phyloP scores from a whole-genome alignment of 805 yeast genomes.

The Dipodascopsis uninucleata region DNA sequence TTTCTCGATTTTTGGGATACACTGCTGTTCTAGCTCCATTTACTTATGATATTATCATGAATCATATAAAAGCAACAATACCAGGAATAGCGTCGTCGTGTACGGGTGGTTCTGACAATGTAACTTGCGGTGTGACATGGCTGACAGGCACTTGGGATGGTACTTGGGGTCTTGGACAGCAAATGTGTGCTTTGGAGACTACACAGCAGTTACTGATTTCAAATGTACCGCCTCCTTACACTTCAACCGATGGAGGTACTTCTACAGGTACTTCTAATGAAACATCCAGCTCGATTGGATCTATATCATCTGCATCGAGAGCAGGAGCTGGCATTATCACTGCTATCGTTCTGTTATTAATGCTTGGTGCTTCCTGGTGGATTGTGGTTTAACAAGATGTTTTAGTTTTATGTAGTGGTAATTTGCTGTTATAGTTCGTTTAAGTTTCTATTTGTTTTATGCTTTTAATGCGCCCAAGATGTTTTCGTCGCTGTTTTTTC shows the following conservation, averaged over 20 bases:
- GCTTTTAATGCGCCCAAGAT: neutral
- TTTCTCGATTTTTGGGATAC: conserved; percentile 67
- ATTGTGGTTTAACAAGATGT: conserved; percentile 5
- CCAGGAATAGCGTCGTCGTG: conserved; percentile 84
- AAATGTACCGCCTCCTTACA: conserved; percentile 44
- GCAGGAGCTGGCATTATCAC: conserved; percentile 24
- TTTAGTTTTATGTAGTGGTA: neutral
- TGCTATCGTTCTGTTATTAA: conserved; percentile 2
- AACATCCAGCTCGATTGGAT: conserved; percentile 43
- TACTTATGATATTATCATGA: conserved; percentile 38
- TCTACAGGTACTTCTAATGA: conserved; percentile 65
- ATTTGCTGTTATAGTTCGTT: no score
- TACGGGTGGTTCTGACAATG: conserved; percentile 81
- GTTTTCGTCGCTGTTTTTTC: neutral
- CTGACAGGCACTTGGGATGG: conserved; percentile 59
- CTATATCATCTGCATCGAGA: conserved; percentile 13
- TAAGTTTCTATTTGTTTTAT: neutral
- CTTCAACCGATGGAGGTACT: conserved; percentile 37
- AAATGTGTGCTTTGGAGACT: conserved; percentile 76
- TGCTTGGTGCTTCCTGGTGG: conserved; percentile 24
- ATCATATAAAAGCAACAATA: conserved; percentile 43
- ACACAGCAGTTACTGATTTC: conserved; percentile 38
- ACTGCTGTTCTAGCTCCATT: conserved; percentile 68
- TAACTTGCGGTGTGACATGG: conserved; percentile 89
- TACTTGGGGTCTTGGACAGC: conserved; percentile 82